phyloP scores from a whole-genome alignment of 2,329 filamentous ascomycete genomes.

The Exophiala aquamarina region DNA sequence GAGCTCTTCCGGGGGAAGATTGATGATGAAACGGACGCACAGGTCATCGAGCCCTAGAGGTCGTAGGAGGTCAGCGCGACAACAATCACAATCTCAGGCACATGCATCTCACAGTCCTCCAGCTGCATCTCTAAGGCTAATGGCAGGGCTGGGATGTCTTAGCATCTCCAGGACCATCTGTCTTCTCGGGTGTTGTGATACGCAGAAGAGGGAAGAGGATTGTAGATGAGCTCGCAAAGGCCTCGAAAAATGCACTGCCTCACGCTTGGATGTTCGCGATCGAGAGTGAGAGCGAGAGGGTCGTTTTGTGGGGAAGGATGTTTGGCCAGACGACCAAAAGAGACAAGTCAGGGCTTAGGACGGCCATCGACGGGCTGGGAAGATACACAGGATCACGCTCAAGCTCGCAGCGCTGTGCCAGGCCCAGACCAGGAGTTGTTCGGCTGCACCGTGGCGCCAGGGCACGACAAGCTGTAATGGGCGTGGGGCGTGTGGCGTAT shows the following conservation, averaged over 20 bases:
- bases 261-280: slow-evolving; percentile 8
- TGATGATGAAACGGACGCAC: slow-evolving; percentile 96
- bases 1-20: slow-evolving; percentile 88
- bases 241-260: slow-evolving; percentile 13
- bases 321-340: neutral
- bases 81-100: neutral
- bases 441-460: too few relatives aligned
- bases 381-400: too few relatives aligned
- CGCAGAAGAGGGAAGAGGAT: neutral
- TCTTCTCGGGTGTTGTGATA: too few relatives aligned
- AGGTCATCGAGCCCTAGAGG: slow-evolving; percentile 87
- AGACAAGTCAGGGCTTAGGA: too few relatives aligned
- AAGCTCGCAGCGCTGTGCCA: too few relatives aligned
- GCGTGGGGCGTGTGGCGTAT: too few relatives aligned
- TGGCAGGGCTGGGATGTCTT: slow-evolving; percentile 48
- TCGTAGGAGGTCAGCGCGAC: slow-evolving; percentile 9
- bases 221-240: neutral
- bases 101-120: slow-evolving; percentile 70
- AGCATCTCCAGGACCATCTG: slow-evolving; percentile 54
- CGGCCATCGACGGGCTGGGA: too few relatives aligned
- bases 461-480: too few relatives aligned
- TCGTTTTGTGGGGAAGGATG: slow-evolving; percentile 4
- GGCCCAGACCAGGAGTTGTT: too few relatives aligned
- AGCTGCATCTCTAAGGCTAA: slow-evolving; percentile 69
- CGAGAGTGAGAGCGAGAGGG: neutral